Percentiles rank a stretch among this genome's conserved stretches.
Conservation (phyloP, 192 early-diverging fungal genomes). For the Umbelopsis isabellina region DNA sequence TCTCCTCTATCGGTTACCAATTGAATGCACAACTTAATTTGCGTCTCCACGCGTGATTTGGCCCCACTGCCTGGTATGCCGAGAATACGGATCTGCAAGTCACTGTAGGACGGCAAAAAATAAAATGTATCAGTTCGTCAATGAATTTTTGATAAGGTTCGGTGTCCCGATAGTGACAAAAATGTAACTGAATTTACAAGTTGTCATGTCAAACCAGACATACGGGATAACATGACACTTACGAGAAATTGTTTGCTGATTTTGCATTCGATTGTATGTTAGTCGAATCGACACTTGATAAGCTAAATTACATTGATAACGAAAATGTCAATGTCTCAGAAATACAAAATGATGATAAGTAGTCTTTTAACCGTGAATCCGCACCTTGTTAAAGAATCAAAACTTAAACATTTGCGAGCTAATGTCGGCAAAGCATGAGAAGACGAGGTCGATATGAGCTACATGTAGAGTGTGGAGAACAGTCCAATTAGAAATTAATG, state of each 20-base stretch:
- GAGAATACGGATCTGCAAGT: conserved; percentile 36
- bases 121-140: not conserved
- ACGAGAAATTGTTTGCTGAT: not conserved
- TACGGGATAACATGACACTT: not conserved
- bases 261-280: not conserved
- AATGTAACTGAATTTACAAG: not conserved
- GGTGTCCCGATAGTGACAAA: not conserved
- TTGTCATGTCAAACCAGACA: not conserved
- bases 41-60: conserved; percentile 93
- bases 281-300: not conserved
- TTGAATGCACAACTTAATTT: conserved; percentile 89
- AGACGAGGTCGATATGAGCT: conserved; percentile 12
- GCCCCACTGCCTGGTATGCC: conserved; percentile 61
- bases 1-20: conserved; percentile 70
- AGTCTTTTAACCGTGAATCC: not conserved
- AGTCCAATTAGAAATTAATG: not conserved
- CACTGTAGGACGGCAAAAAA: not conserved
- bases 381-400: conserved; percentile 6
- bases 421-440: conserved; percentile 13
- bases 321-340: not conserved
- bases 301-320: not conserved
- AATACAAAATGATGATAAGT: not conserved
- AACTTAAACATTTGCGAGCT: conserved; percentile 16
- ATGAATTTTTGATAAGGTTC: not conserved
- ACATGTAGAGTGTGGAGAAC: not conserved